Evolutionary conservation across 768 basidiomycete genomes (phyloP), one percentile per base, ranked within the genome.

Genomic region (Leccinum subtestaceum): DNA sequence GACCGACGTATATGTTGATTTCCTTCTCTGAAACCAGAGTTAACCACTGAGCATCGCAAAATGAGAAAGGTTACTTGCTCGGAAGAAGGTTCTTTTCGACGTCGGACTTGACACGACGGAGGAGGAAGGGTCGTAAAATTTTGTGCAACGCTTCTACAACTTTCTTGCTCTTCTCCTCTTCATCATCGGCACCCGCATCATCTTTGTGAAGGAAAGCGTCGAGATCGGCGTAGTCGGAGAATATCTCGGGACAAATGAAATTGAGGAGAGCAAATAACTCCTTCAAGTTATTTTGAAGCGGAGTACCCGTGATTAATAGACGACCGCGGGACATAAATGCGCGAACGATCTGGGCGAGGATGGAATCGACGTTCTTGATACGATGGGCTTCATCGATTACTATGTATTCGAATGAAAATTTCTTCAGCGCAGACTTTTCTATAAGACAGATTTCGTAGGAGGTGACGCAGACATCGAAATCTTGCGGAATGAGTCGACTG

Each of bases 381-480:
- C 97, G 89, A 70, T 99, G 96, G 1, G 96, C 96, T 76, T 99
- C 96, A 75, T 99, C 96, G 68, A 99, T 98, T 63, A 91, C 85
- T 73, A 98, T 98, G 75, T 98, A 98, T 73, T 96, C 93, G 78
- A 98, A 98, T 0, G 89, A 89, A 72, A 98, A 93, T 73, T 96
- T 96, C 75, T 93, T 93, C 61, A 98, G 79, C 0, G 89, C 83
- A n/a, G 85, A 80, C 74, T 94, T 94, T 72, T 99, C 97, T 64
- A 96, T 93, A 62, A 98, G 83, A 71, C 94, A 96, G 61, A 99
- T 91, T 73, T 98, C 97, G 75, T 99, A 99, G 1, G 93, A 91
- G 1, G 97, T 98, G 73, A 98, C 88, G 74, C 91, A 91, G 63
- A 96, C 88, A 74, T 97, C 89, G 69, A 98, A 98, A 65, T 94